Base-by-base conservation (phyloP, 495 filamentous ascomycete species). In the Talaromyces adpressus region DNA sequence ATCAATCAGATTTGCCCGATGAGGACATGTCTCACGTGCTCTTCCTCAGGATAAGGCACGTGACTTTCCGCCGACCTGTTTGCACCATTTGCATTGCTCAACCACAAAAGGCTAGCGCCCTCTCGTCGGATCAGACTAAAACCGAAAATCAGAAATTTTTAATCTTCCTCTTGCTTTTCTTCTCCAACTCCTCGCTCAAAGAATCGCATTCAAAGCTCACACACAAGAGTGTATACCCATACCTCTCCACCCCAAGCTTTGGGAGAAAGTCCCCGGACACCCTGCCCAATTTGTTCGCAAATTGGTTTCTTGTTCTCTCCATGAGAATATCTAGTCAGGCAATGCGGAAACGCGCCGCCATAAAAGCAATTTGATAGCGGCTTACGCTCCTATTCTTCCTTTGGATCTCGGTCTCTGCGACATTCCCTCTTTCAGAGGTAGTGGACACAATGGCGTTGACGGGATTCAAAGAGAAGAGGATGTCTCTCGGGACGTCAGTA, bases 241-340 rank as follows among this genome's bases (percentile, higher is more conserved):
- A 66, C 72, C 67, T 69, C 61, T 68, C 63, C 64, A 70, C 71
- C 69, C 60, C 73, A 69, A 58, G 91, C 91, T 97, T 96, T 90
- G 91, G 94, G 93, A 94, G 92, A 98, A 98, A 98, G 94, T 98
- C 94, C 94, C 93, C 94, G 93, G 94, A 98, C 92, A 89, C 66
- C 85, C 84, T 84, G 84, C 79, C 78, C 77, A 68, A 4, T 59
- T 59, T 63, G 27, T 20, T 22, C 3, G 5, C 5, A 29, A n/a
- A 25, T 29, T 25, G 52, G 22, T 29, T 56, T 30, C 16, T 27
- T 56, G 52, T 56, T 56, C 52, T 53, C 51, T 56, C 52, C 1
- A 56, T 29, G 52, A 56, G 52, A 56, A 25, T 4, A 11, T 2
- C 8, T 16, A 16, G 74, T 67, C 75, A 81, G 82, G 81, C 84